phyloP scores from a whole-genome alignment of 768 basidiomycete species.

The Phaeotremella fagi region DNA sequence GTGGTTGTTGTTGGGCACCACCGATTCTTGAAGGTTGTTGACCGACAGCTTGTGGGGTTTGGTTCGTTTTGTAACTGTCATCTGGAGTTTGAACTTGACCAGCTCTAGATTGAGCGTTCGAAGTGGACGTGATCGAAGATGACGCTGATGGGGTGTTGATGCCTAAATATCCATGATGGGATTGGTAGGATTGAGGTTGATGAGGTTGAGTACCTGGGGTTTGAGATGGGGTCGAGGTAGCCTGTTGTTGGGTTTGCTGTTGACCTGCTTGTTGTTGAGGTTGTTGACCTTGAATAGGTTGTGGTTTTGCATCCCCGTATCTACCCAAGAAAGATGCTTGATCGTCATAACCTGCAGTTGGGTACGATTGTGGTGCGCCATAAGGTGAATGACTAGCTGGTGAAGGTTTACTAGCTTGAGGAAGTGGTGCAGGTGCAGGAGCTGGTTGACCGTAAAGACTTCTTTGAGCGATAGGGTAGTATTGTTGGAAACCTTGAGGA shows the following conservation, averaged over 20 bases:
- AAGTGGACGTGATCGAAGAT: slow-evolving; percentile 8
- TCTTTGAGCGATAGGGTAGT: slow-evolving; percentile 44
- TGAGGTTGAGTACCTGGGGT: slow-evolving; percentile 35
- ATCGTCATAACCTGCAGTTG: slow-evolving; percentile 35
- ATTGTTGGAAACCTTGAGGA: slow-evolving; percentile 45
- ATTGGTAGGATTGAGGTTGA: not conserved
- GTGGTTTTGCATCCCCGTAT: slow-evolving; percentile 32
- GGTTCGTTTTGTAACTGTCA: slow-evolving; percentile 30
- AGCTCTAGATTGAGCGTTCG: slow-evolving; percentile 5
- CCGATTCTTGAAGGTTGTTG: not conserved
- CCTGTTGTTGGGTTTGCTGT: not conserved
- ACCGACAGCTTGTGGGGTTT: slow-evolving; percentile 1
- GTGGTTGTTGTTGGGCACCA: not conserved
- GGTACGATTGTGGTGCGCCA: slow-evolving; percentile 35
- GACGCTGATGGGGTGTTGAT: slow-evolving; percentile 16
- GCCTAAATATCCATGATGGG: not conserved
- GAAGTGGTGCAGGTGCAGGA: slow-evolving; percentile 32
- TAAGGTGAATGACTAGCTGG: slow-evolving; percentile 39
- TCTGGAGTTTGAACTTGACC: slow-evolving; percentile 26
- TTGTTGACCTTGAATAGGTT: not conserved
- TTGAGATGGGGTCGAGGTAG: not conserved
- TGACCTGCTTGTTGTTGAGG: slow-evolving; percentile 1
- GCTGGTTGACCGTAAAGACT: slow-evolving; percentile 41
- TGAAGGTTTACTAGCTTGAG: slow-evolving; percentile 23
- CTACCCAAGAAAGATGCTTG: slow-evolving; percentile 21